Percentiles rank a stretch among this genome's conserved stretches.
Evolutionary conservation across 2,329 filamentous ascomycete species (phyloP).

Genomic region (Botryosphaeria dothidea): DNA sequence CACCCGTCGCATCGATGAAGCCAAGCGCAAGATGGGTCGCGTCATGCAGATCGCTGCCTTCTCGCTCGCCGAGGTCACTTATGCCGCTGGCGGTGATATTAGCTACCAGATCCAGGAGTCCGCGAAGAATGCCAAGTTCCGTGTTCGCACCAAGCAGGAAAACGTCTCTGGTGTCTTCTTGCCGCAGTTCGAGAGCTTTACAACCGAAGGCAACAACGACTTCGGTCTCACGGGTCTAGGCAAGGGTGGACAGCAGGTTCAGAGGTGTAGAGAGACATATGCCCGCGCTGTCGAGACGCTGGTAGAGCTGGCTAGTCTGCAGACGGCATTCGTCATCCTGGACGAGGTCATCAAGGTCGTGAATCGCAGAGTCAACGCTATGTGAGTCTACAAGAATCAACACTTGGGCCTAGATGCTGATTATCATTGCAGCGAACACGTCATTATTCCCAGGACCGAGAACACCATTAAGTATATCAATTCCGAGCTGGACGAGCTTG

Average conservation of each 20-base stretch:
- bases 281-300: slow-evolving; percentile 92
- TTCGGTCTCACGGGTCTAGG: slow-evolving; percentile 94
- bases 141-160: slow-evolving; percentile 92
- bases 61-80: slow-evolving; percentile 94
- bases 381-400: slow-evolving; percentile 57
- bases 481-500: slow-evolving; percentile 94
- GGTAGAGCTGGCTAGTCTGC: slow-evolving; percentile 90
- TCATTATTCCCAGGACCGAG: slow-evolving; percentile 96
- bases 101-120: slow-evolving; percentile 97
- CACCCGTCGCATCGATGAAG: slow-evolving; percentile 94
- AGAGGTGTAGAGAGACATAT: slow-evolving; percentile 93
- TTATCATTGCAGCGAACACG: slow-evolving; percentile 64
- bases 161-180: slow-evolving; percentile 97
- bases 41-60: slow-evolving; percentile 99
- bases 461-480: slow-evolving; percentile 99
- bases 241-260: slow-evolving; percentile 96
- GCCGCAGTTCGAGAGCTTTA: slow-evolving; percentile 89
- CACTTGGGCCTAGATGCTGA: neutral
- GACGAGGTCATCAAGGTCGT: slow-evolving; percentile 99
- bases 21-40: slow-evolving; percentile 97
- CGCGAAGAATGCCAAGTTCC: slow-evolving; percentile 87
- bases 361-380: slow-evolving; percentile 95
- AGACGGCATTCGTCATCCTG: slow-evolving; percentile 96
- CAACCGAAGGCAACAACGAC: slow-evolving; percentile 87
- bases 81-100: slow-evolving; percentile 91